Evolutionary conservation across 345 rosid genomes (phyloP).

Genomic region (Excoecaria agallocha): DNA sequence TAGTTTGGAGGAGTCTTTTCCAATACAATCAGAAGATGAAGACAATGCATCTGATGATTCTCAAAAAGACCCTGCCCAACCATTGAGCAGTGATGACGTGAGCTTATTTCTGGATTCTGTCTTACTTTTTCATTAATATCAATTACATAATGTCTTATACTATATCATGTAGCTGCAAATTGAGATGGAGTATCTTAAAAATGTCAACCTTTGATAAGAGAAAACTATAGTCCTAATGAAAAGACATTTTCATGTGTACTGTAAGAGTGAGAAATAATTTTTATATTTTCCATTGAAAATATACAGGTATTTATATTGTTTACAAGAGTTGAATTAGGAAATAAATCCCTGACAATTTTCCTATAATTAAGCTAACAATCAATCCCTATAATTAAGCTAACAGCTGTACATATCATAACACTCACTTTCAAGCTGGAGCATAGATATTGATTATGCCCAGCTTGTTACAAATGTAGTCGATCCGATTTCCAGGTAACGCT

Average conservation of each 20-base stretch:
- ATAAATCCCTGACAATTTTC: too few relatives aligned
- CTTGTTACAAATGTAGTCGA: too few relatives aligned
- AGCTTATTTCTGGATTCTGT: not conserved
- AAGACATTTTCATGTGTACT: not conserved
- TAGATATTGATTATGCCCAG: too few relatives aligned
- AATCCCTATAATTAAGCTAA: too few relatives aligned
- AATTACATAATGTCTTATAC: not conserved
- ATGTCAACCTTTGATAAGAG: not conserved
- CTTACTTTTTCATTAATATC: not conserved
- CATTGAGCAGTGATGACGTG: slow-evolving; percentile 61
- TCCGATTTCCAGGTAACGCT: too few relatives aligned
- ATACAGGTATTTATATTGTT: too few relatives aligned
- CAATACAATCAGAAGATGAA: slow-evolving; percentile 33
- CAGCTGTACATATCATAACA: too few relatives aligned
- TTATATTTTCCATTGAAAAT: too few relatives aligned
- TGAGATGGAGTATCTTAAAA: not conserved
- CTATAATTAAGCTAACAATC: too few relatives aligned
- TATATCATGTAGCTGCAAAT: not conserved
- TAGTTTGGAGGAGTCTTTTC: slow-evolving; percentile 50
- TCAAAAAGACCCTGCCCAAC: slow-evolving; percentile 38
- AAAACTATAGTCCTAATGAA: not conserved
- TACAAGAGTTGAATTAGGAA: too few relatives aligned
- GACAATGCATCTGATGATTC: slow-evolving; percentile 38
- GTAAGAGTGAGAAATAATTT: too few relatives aligned
- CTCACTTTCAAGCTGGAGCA: too few relatives aligned